Conservation (phyloP, 2,329 filamentous ascomycete genomes). For the Rhynchosporium graminicola region DNA sequence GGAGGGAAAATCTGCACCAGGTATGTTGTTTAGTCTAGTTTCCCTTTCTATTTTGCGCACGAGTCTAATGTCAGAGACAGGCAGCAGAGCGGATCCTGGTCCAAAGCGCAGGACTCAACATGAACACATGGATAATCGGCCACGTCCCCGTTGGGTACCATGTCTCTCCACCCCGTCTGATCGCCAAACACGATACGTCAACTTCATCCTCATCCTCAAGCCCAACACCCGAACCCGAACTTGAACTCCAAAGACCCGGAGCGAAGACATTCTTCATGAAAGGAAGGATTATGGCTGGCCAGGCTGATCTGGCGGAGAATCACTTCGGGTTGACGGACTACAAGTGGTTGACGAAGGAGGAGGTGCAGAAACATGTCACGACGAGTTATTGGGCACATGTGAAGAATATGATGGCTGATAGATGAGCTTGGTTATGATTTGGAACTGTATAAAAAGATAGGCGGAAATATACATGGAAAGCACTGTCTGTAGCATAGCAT, state of each 20-base stretch:
- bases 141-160: constrained; percentile 85
- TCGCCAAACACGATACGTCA: constrained; percentile 41
- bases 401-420: constrained; percentile 79
- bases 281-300: constrained; percentile 94
- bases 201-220: constrained; percentile 16
- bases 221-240: constrained; percentile 15
- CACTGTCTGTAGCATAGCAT: constrained; percentile 21
- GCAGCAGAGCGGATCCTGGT: constrained; percentile 78
- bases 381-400: constrained; percentile 72
- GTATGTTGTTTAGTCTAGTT: constrained; percentile 53
- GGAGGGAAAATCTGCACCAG: constrained; percentile 77
- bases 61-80: constrained; percentile 50
- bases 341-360: constrained; percentile 89
- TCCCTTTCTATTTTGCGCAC: constrained; percentile 3
- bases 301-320: constrained; percentile 77
- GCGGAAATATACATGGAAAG: constrained; percentile 10
- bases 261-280: constrained; percentile 96
- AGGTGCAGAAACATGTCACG: constrained; percentile 69
- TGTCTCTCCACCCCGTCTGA: constrained; percentile 54
- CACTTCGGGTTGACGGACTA: constrained; percentile 76
- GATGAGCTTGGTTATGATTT: constrained; percentile 51
- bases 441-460: constrained; percentile 8
- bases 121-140: constrained; percentile 98
- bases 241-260: constrained; percentile 50
- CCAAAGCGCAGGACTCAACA: constrained; percentile 81